Percentiles rank a stretch among this genome's conserved stretches.
These are phyloP conservation scores for Pythium phragmitis DNA, from an alignment of 352 stramenopile species.

Conservation along the genomic window DNA sequence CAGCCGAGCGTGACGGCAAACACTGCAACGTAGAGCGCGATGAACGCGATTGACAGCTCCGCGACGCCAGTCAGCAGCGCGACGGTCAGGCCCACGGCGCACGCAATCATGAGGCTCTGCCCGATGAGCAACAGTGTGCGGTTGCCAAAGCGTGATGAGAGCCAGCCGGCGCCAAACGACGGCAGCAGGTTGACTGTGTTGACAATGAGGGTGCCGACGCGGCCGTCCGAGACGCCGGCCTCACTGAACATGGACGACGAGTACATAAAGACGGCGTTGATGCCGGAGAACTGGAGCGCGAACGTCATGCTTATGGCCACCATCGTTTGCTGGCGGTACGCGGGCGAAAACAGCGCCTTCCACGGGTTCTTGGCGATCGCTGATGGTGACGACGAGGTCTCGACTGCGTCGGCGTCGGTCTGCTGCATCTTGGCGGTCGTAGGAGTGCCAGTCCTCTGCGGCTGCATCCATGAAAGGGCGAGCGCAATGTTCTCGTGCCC, in stretches of 20 bases:
- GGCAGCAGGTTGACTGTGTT: slow-evolving; percentile 57
- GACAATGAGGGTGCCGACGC: slow-evolving; percentile 52
- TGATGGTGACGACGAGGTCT: background rate
- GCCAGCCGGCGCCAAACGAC: slow-evolving; percentile 12
- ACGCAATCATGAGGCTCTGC: slow-evolving; percentile 48
- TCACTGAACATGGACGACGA: slow-evolving; percentile 60
- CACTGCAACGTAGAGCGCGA: slow-evolving; percentile 38
- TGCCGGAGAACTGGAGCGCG: slow-evolving; percentile 52
- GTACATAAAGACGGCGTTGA: slow-evolving; percentile 77
- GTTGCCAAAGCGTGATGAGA: slow-evolving; percentile 25
- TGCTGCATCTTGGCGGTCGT: slow-evolving; percentile 11
- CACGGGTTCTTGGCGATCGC: slow-evolving; percentile 1
- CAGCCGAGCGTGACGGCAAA: slow-evolving; percentile 52
- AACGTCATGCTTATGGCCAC: slow-evolving; percentile 42
- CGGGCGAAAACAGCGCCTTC: slow-evolving; percentile 20
- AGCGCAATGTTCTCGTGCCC: slow-evolving; percentile 25
- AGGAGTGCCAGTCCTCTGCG: background rate
- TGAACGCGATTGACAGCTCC: slow-evolving; percentile 52
- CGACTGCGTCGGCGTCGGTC: background rate
- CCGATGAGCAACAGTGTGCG: slow-evolving; percentile 46
- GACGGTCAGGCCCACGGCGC: slow-evolving; percentile 46
- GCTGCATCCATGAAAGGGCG: slow-evolving; percentile 27
- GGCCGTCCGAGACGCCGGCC: slow-evolving; percentile 51
- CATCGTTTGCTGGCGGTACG: slow-evolving; percentile 41
- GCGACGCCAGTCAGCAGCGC: slow-evolving; percentile 28